These are phyloP conservation scores for Malassezia furfur DNA, from an alignment of 1,284 basidiomycete genomes.

Conservation along the genomic window DNA sequence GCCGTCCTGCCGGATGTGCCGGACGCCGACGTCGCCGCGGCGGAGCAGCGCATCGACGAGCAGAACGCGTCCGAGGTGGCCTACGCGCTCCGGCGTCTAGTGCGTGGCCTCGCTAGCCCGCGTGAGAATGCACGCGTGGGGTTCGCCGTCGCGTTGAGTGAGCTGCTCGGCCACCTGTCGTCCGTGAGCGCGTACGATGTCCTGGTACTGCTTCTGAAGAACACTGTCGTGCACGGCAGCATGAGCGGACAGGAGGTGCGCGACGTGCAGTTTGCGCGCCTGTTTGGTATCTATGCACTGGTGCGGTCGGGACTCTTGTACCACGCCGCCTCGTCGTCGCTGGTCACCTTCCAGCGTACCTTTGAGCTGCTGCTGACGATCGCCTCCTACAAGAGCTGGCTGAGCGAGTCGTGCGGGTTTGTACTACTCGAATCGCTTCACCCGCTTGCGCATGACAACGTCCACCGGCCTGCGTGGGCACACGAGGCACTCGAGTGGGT, in stretches of 20 bases:
- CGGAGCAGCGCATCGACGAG: slow-evolving; percentile 53
- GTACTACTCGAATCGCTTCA: slow-evolving; percentile 55
- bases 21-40: slow-evolving; percentile 29
- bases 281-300: slow-evolving; percentile 68
- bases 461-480: slow-evolving; percentile 19
- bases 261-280: slow-evolving; percentile 78
- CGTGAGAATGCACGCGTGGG: slow-evolving; percentile 85
- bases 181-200: slow-evolving; percentile 59
- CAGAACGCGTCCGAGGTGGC: slow-evolving; percentile 55
- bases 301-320: slow-evolving; percentile 56
- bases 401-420: slow-evolving; percentile 86
- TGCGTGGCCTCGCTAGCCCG: slow-evolving; percentile 70
- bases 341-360: slow-evolving; percentile 59
- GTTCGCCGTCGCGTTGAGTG: slow-evolving; percentile 88
- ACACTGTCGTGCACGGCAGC: slow-evolving; percentile 47
- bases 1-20: slow-evolving; percentile 7
- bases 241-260: slow-evolving; percentile 75
- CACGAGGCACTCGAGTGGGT: slow-evolving; percentile 25
- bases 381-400: slow-evolving; percentile 77
- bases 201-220: slow-evolving; percentile 33
- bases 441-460: slow-evolving; percentile 15
- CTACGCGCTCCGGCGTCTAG: slow-evolving; percentile 49
- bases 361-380: slow-evolving; percentile 61
- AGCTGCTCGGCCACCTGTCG: slow-evolving; percentile 72
- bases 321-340: slow-evolving; percentile 55